Base-by-base conservation (phyloP, 768 basidiomycete species). In the Termitomyces sp. region DNA sequence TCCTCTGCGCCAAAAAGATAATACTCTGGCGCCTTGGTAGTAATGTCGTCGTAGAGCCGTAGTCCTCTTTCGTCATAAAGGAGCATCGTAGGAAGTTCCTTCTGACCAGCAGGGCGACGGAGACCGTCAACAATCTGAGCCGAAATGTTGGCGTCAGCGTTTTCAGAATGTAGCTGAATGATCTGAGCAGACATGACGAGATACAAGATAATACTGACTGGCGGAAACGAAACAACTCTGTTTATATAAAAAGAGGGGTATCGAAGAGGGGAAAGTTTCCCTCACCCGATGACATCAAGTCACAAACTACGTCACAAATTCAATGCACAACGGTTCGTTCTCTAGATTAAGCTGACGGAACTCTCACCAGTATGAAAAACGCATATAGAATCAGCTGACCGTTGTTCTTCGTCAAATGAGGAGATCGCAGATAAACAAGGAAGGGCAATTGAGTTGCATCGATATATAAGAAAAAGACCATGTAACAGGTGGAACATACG, bases 1-100 rank as follows among this genome's bases (percentile, higher is more conserved):
- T 96, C 87, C 71, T 98, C 97, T 0, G 92, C 91, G 3, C 77
- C 72, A 70, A 95, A 99, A 36, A 94, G 78, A 68, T 98, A 98
- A 69, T 99, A 99, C 65, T 93, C 89, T 11, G 81, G 76, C 1
- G 80, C 87, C 30, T 83, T 74, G 9, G 87, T 88, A 2, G 93
- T 94, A 50, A 95, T 90, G 40, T 83, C 78, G 72, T 95, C 94
- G 74, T 94, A 96, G 18, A 94, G 76, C 70, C 84, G 79, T 55
- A 99, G 77, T 0, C 97, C 97, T 22, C 75, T 78, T 66, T 95
- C 89, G 62, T 94, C 85, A 72, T 98, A 98, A 10, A 97, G 77
- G 11, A 94, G 78, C 69, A 92, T 73, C 0, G 92, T 94, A 7
- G 94, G 93, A 22, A 97, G 70, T 28, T 78, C 74, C 69, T 86